Evolutionary conservation across 148 eudicot species (phyloP), one percentile per base, ranked within the genome.

Genomic region (Limonium bicolor): DNA sequence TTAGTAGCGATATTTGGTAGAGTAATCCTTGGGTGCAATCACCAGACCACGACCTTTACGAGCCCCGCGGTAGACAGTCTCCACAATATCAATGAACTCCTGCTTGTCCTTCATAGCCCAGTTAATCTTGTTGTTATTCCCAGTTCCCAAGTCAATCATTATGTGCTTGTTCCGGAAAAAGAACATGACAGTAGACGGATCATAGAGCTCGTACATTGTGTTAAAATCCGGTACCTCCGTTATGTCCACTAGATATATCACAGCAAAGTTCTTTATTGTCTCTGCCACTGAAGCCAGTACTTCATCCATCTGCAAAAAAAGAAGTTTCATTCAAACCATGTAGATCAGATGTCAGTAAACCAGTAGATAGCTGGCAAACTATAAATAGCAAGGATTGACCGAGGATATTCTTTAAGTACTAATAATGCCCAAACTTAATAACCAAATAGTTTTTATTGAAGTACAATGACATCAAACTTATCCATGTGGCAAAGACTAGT

Each of bases 251-350:
- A 43, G n/a, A 31, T 43, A 43, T 43, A 43, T 43, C 48, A 43
- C 48, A 43, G 31, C 48, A 43, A 43, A 43, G 31, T 43, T 43
- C 48, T 43, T 43, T 14, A 43, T 43, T 17, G 48, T 43, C 30
- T 43, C 48, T 9, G 48, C 48, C 19, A 43, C 48, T 4, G 48
- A 43, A 24, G 48, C 7, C 31, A 43, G 48, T 31, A 43, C 48
- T 43, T 43, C 48, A 43, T 43, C 48, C 48, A 43, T 43, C 48
- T 43, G n/a, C n/a, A n/a, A n/a, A n/a, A n/a, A n/a, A n/a, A n/a
- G n/a, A n/a, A n/a, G n/a, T n/a, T n/a, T n/a, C n/a, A n/a, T n/a
- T n/a, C n/a, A n/a, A n/a, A n/a, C n/a, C n/a, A n/a, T n/a, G n/a
- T n/a, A n/a, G n/a, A n/a, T n/a, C n/a, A n/a, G n/a, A n/a, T n/a